Evolutionary conservation across 352 stramenopile genomes (phyloP).

Genomic region (Halophytophthora polymorphica): DNA sequence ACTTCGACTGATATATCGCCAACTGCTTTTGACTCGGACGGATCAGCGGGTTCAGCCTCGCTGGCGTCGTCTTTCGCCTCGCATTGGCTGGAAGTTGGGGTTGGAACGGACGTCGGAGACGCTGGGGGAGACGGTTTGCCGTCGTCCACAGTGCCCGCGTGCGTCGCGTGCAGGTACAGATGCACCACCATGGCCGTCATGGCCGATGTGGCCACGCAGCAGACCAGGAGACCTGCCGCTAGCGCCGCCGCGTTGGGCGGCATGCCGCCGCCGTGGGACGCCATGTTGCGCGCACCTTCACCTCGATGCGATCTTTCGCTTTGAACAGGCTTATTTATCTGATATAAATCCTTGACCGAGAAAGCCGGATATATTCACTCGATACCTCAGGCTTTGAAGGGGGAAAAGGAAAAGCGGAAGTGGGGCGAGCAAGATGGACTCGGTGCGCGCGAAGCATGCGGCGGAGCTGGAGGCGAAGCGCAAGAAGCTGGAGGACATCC

Average conservation of each 20-base stretch:
- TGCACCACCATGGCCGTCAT: conserved; percentile 37
- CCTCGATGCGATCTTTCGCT: too few relatives aligned
- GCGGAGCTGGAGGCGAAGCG: conserved; percentile 86
- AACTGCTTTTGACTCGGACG: neutral
- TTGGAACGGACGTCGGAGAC: neutral
- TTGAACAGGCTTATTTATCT: too few relatives aligned
- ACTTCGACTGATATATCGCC: neutral
- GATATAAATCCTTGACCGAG: too few relatives aligned
- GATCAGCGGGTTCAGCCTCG: conserved; percentile 2
- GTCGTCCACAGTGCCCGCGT: neutral
- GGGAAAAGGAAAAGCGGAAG: too few relatives aligned
- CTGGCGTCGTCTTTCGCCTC: neutral
- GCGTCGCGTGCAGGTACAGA: conserved; percentile 25
- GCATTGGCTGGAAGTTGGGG: neutral
- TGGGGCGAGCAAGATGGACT: conserved; percentile 53
- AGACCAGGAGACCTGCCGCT: conserved; percentile 36
- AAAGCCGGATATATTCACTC: too few relatives aligned
- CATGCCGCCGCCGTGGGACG: neutral
- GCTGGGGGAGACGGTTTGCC: neutral
- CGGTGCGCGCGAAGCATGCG: conserved; percentile 78
- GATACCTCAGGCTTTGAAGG: too few relatives aligned
- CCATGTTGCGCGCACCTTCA: neutral
- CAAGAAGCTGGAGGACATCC: conserved; percentile 90
- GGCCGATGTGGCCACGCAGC: conserved; percentile 34
- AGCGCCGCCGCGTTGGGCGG: conserved; percentile 10